Evolutionary conservation across 192 early-diverging fungal species (phyloP).

Genomic region (Geranomyces michiganensis): DNA sequence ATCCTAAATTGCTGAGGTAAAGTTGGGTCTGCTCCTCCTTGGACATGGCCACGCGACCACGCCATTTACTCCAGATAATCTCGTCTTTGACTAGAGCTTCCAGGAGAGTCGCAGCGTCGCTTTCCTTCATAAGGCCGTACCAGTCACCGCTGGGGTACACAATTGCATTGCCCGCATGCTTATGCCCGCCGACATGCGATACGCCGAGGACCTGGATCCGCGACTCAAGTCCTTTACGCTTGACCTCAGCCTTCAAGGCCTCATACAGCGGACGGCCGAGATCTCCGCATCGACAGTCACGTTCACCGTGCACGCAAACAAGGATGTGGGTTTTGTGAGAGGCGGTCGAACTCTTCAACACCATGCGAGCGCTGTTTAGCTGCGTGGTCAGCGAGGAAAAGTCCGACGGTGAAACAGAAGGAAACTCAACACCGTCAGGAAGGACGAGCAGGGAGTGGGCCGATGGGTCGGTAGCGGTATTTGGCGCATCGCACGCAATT

Average conservation of each 20-base stretch:
- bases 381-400: conserved; percentile 3
- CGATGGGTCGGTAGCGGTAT: background rate
- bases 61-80: conserved; percentile 55
- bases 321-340: conserved; percentile 9
- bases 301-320: conserved; percentile 51
- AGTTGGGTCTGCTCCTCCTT: conserved; percentile 45
- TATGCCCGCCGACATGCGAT: conserved; percentile 67
- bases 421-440: conserved; percentile 23
- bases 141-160: conserved; percentile 59
- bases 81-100: conserved; percentile 41
- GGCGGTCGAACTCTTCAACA: background rate
- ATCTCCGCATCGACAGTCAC: conserved; percentile 56
- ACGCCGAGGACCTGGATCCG: conserved; percentile 37
- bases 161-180: conserved; percentile 60
- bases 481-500: background rate
- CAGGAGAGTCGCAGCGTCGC: conserved; percentile 47
- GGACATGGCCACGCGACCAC: conserved; percentile 51
- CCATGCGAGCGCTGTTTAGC: background rate
- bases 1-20: conserved; percentile 17
- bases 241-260: conserved; percentile 46
- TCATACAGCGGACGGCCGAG: conserved; percentile 41
- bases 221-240: conserved; percentile 27
- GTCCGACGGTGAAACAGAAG: conserved; percentile 3
- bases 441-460: conserved; percentile 12
- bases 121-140: conserved; percentile 50